Percentiles rank a stretch among this genome's conserved stretches.
These are phyloP conservation scores for Amanita fuliginea DNA, from an alignment of 768 basidiomycete species.

Conservation along the genomic window DNA sequence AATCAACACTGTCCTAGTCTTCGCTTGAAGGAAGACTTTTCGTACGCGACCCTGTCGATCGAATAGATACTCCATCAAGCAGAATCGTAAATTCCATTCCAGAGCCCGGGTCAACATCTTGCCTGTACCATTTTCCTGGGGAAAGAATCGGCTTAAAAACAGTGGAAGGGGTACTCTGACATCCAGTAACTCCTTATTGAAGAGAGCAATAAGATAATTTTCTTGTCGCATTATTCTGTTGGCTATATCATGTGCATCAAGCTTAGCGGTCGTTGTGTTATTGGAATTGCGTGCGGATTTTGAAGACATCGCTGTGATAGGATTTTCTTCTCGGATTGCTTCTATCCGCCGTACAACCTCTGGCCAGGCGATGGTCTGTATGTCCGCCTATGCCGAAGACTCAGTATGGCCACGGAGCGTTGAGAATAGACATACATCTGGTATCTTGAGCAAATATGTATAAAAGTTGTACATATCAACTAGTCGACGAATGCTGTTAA, in stretches of 20 bases:
- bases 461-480: constrained; percentile 96
- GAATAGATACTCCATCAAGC: constrained; percentile 91
- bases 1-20: constrained; percentile 66
- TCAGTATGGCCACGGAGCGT: constrained; percentile 2
- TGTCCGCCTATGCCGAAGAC: constrained; percentile 60
- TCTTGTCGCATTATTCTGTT: constrained; percentile 98
- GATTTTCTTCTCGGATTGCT: constrained; percentile 86
- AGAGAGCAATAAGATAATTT: constrained; percentile 95
- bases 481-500: constrained; percentile 63
- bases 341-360: constrained; percentile 88
- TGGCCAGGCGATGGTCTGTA: constrained; percentile 96
- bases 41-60: constrained; percentile 83
- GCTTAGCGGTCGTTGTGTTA: constrained; percentile 66
- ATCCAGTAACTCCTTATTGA: constrained; percentile 94
- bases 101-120: constrained; percentile 79
- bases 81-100: constrained; percentile 97
- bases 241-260: constrained; percentile 97
- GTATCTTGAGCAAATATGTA: constrained; percentile 85
- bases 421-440: constrained; percentile 53
- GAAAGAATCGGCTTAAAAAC: constrained; percentile 38
- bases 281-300: constrained; percentile 36
- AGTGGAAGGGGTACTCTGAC: constrained; percentile 72
- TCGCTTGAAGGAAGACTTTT: constrained; percentile 83
- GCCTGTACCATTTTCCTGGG: constrained; percentile 51
- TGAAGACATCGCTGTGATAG: constrained; percentile 78